Evolutionary conservation across 768 basidiomycete species (phyloP).

Genomic region (Leccinum fibrillosum): DNA sequence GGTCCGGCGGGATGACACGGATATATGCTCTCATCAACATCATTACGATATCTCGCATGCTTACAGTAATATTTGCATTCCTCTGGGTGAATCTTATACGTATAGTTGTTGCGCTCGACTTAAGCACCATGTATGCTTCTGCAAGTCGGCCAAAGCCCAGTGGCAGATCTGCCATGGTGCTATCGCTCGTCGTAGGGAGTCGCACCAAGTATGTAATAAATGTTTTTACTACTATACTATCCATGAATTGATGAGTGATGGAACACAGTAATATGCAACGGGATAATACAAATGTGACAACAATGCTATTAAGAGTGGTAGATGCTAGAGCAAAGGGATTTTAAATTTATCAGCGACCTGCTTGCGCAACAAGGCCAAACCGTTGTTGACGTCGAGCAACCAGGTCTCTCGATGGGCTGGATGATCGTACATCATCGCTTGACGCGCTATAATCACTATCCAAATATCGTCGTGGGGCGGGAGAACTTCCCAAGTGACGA

Average conservation of each 20-base stretch:
- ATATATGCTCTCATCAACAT: neutral
- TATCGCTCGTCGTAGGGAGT: too few species aligned
- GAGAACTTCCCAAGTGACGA: constrained; percentile 58
- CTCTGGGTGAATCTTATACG: constrained; percentile 1
- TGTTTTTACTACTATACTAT: neutral
- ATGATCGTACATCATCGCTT: constrained; percentile 47
- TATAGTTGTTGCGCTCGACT: neutral
- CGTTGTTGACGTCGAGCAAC: constrained; percentile 40
- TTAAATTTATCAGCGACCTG: constrained; percentile 6
- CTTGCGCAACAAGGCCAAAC: constrained; percentile 12
- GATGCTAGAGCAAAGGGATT: constrained; percentile 17
- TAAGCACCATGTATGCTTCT: too few species aligned
- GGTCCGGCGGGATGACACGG: constrained; percentile 3
- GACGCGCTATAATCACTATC: constrained; percentile 35
- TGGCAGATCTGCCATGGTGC: too few species aligned
- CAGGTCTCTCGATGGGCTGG: constrained; percentile 48
- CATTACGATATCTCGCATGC: constrained; percentile 40
- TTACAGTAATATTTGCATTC: constrained; percentile 32
- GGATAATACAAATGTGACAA: constrained; percentile 24
- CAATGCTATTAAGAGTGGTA: constrained; percentile 12
- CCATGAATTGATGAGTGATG: neutral
- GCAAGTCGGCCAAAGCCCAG: too few species aligned
- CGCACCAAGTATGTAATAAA: neutral
- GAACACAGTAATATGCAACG: constrained; percentile 19
- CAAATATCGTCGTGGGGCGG: constrained; percentile 43